Conservation (phyloP, 2,329 filamentous ascomycete genomes). For the Cercospora brassicicola region DNA sequence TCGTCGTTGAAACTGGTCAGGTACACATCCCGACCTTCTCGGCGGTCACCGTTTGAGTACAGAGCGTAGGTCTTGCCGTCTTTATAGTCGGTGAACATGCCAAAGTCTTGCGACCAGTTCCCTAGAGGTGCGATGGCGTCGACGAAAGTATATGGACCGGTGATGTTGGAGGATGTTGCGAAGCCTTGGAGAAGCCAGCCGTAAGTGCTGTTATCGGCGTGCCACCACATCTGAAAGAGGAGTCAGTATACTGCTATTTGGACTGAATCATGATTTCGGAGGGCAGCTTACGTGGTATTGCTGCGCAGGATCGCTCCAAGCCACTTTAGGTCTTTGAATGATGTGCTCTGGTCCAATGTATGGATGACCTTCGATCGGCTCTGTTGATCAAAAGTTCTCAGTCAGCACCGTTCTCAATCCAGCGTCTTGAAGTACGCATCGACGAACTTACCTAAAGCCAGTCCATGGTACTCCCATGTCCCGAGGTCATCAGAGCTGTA, state of each 20-base stretch:
- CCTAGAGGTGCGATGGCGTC: constrained; percentile 57
- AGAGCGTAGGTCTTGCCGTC: constrained; percentile 57
- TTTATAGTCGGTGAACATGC: constrained; percentile 61
- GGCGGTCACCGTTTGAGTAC: constrained; percentile 60
- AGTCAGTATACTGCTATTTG: constrained; percentile 27
- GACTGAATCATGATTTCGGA: too few species aligned
- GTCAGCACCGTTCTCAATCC: background rate
- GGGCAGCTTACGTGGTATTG: constrained; percentile 51
- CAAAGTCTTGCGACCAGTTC: constrained; percentile 65
- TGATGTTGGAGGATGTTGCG: constrained; percentile 54
- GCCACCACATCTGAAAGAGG: constrained; percentile 56
- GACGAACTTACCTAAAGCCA: constrained; percentile 47
- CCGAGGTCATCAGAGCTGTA: constrained; percentile 62
- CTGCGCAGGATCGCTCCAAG: constrained; percentile 55
- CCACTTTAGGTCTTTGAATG: constrained; percentile 64
- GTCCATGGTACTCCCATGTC: constrained; percentile 59
- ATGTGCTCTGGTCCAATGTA: constrained; percentile 58
- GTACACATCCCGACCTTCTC: constrained; percentile 59
- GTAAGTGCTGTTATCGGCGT: constrained; percentile 60
- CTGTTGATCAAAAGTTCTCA: constrained; percentile 28
- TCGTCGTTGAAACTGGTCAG: constrained; percentile 56
- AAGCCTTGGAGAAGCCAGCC: constrained; percentile 59
- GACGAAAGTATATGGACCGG: constrained; percentile 57
- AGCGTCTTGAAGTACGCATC: background rate
- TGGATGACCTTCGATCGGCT: constrained; percentile 55